These are phyloP conservation scores for Pholiota conissans DNA, from an alignment of 768 basidiomycete genomes.

Conservation along the genomic window DNA sequence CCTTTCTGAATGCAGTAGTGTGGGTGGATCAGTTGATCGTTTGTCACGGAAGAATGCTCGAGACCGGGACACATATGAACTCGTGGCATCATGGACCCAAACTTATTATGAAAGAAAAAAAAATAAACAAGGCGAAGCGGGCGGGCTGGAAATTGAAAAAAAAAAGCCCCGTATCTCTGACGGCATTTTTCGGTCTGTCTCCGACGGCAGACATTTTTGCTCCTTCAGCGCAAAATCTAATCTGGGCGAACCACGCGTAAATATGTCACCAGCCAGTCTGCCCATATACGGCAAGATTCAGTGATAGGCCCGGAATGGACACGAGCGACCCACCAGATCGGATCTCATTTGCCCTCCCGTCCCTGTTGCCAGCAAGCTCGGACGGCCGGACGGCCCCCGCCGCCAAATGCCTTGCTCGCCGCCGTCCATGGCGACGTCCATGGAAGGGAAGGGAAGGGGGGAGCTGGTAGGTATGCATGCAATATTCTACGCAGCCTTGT, in stretches of 20 bases:
- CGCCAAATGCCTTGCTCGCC: constrained; percentile 17
- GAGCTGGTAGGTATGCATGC: no score
- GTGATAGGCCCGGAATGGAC: constrained; percentile 35
- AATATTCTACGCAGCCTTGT: no score
- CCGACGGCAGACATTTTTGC: constrained; percentile 33
- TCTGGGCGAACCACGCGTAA: constrained; percentile 44
- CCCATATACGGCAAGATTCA: constrained; percentile 43
- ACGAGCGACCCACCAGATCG: constrained; percentile 36
- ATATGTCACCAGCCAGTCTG: constrained; percentile 35
- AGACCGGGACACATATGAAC: constrained; percentile 26
- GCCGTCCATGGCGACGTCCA: constrained; percentile 27
- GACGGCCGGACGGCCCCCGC: constrained; percentile 23
- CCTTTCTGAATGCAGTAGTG: no score
- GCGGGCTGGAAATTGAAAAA: no score
- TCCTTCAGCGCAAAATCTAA: constrained; percentile 34
- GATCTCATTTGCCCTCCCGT: constrained; percentile 30
- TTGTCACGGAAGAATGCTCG: constrained; percentile 28
- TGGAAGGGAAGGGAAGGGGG: no score
- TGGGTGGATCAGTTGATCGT: constrained; percentile 31
- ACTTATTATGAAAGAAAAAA: no score
- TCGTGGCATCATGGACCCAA: constrained; percentile 25
- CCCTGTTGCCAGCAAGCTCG: constrained; percentile 20
- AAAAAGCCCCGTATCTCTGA: constrained; percentile 23
- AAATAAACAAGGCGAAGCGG: constrained; percentile 11
- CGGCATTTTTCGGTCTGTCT: constrained; percentile 37